Evolutionary conservation across 108 stramenopile species (phyloP), one percentile per base, ranked within the genome.

Genomic region (Chaetoceros muelleri): DNA sequence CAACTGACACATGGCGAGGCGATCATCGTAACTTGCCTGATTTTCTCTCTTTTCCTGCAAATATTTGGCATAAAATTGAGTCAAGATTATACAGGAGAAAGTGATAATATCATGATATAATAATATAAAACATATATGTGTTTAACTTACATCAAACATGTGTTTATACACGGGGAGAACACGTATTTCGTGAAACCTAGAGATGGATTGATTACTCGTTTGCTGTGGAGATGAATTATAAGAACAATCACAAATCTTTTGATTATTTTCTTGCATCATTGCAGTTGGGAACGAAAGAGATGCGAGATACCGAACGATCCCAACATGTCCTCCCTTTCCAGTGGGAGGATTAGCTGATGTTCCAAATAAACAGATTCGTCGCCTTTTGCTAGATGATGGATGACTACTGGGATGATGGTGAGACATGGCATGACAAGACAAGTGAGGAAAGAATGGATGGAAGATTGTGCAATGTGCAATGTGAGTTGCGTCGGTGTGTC

Each of bases 271-370:
- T 44, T 30, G n/a, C n/a, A n/a, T n/a, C n/a, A n/a, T 46, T 44
- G 21, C 7, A 3, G 23, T 21, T 44, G 44, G 13, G 20, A 28
- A 57, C 55, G 0, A 52, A 80, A 24, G 61, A 60, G 8, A 61
- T 69, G 55, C 57, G 80, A 31, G 1, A 62, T 60, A 44, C 55
- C 24, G 0, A n/a, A 79, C 84, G 13, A 92, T 83, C n/a, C 84
- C 90, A 1, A 73, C 58, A 60, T 92, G 90, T 0, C 85, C 90
- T 19, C 80, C 85, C 1, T 51, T 45, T 17, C 89, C 85, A 2
- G 90, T 92, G 20, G 90, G 90, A 27, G 90, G 90, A 69, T 92
- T 82, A 48, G 85, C 90, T 3, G 90, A 92, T 1, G 74, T 66
- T 16, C 90, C 90, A 66, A 87, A 87, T 48, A 91, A 66, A 55